These are phyloP conservation scores for Cladophialophora chaetospira DNA, from an alignment of 2,329 filamentous ascomycete species.

Conservation along the genomic window DNA sequence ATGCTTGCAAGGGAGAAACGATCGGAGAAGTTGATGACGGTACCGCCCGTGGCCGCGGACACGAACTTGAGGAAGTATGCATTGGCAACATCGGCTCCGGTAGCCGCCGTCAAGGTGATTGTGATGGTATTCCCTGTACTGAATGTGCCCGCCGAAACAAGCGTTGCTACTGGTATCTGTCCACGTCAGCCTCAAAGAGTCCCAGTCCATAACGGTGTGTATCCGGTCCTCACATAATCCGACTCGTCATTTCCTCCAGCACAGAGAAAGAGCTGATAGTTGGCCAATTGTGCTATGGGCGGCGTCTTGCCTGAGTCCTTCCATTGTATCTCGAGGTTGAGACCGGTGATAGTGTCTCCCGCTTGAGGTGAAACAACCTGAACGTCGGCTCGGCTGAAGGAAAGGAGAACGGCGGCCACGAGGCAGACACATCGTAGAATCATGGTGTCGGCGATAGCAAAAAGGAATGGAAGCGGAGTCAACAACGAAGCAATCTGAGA, in stretches of 20 bases:
- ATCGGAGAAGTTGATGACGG: constrained; percentile 60
- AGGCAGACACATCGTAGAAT: constrained; percentile 25
- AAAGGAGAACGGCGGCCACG: constrained; percentile 15
- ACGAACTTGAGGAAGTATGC: constrained; percentile 62
- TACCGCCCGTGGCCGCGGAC: constrained; percentile 56
- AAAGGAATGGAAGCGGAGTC: neutral
- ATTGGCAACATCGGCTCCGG: constrained; percentile 52
- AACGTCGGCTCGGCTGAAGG: constrained; percentile 52
- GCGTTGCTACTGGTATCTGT: constrained; percentile 46
- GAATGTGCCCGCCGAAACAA: constrained; percentile 44
- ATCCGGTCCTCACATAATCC: constrained; percentile 45
- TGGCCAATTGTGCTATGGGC: constrained; percentile 51
- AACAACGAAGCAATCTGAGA: neutral
- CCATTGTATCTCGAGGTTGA: constrained; percentile 58
- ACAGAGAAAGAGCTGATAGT: constrained; percentile 62
- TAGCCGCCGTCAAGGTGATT: constrained; percentile 47
- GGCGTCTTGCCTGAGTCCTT: constrained; percentile 57
- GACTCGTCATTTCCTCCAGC: constrained; percentile 59
- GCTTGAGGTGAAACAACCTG: constrained; percentile 57
- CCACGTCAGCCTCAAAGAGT: constrained; percentile 8
- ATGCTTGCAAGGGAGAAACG: constrained; percentile 67
- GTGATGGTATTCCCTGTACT: constrained; percentile 46
- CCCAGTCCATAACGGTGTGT: neutral
- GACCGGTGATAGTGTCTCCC: constrained; percentile 54
- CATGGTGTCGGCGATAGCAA: constrained; percentile 17